Conservation (phyloP, 805 yeast genomes). For the Peterozyma xylosa region DNA sequence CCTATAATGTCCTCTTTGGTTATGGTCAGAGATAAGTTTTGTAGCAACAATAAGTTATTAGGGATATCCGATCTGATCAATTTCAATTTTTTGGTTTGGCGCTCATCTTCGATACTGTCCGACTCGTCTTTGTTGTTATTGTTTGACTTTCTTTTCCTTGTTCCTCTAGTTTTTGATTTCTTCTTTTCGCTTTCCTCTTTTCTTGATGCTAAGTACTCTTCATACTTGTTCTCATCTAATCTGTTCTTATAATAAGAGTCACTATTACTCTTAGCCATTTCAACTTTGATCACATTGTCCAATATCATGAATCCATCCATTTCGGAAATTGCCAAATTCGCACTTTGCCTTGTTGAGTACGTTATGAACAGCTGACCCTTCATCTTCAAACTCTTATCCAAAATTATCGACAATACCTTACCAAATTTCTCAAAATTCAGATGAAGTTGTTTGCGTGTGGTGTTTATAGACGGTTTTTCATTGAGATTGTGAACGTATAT, state of each 20-base stretch:
- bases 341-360: constrained; percentile 31
- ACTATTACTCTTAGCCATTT: constrained; percentile 34
- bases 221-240: constrained; percentile 13
- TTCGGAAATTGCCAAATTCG: constrained; percentile 36
- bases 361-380: constrained; percentile 82
- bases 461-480: constrained; percentile 53
- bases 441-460: constrained; percentile 35
- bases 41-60: constrained; percentile 60
- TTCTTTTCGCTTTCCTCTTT: not conserved
- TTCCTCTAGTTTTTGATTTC: constrained; percentile 14
- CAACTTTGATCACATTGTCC: constrained; percentile 40
- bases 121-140: constrained; percentile 12
- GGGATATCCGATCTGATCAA: constrained; percentile 39
- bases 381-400: constrained; percentile 55
- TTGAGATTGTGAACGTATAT: constrained; percentile 68
- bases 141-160: constrained; percentile 12
- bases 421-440: constrained; percentile 37
- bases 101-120: constrained; percentile 5
- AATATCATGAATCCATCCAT: constrained; percentile 33
- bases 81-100: constrained; percentile 10
- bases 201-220: constrained; percentile 14
- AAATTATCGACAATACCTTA: constrained; percentile 39
- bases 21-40: constrained; percentile 45
- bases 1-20: constrained; percentile 31
- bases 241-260: constrained; percentile 23